Evolutionary conservation across 352 stramenopile species (phyloP).

Genomic region (Globisporangium splendens): DNA sequence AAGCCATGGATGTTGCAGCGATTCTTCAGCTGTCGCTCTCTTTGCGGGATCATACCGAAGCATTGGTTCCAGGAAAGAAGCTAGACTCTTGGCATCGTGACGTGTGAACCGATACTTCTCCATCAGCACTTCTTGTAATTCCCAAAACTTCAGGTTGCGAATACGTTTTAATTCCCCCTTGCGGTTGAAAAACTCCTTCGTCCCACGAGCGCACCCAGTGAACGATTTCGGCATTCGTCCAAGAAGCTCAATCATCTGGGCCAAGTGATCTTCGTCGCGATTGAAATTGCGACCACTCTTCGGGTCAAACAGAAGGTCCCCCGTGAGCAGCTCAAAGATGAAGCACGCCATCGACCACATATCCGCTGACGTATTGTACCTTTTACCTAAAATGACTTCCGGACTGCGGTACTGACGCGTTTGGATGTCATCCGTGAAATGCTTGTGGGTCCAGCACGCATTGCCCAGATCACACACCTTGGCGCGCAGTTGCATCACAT

Average conservation of each 20-base stretch:
- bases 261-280: constrained; percentile 96
- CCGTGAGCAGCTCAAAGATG: constrained; percentile 98
- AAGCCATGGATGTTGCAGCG: constrained; percentile 95
- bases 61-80: constrained; percentile 95
- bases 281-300: constrained; percentile 86
- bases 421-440: constrained; percentile 99
- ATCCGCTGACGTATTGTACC: constrained; percentile 98
- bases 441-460: constrained; percentile 98
- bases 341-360: constrained; percentile 99
- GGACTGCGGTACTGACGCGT: constrained; percentile 99
- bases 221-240: constrained; percentile 96
- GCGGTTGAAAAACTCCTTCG: constrained; percentile 96
- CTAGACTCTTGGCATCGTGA: constrained; percentile 85
- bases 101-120: constrained; percentile 95
- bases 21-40: constrained; percentile 91
- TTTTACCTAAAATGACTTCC: constrained; percentile 96
- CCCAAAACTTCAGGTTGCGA: constrained; percentile 97
- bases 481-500: constrained; percentile 57
- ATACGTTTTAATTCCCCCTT: constrained; percentile 98
- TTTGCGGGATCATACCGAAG: constrained; percentile 85
- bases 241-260: constrained; percentile 99
- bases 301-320: constrained; percentile 99
- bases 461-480: constrained; percentile 99
- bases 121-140: constrained; percentile 93
- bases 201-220: constrained; percentile 56